Evolutionary conservation across 192 early-diverging fungal genomes (phyloP).

Genomic region (Fimicolochytrium jonesii): DNA sequence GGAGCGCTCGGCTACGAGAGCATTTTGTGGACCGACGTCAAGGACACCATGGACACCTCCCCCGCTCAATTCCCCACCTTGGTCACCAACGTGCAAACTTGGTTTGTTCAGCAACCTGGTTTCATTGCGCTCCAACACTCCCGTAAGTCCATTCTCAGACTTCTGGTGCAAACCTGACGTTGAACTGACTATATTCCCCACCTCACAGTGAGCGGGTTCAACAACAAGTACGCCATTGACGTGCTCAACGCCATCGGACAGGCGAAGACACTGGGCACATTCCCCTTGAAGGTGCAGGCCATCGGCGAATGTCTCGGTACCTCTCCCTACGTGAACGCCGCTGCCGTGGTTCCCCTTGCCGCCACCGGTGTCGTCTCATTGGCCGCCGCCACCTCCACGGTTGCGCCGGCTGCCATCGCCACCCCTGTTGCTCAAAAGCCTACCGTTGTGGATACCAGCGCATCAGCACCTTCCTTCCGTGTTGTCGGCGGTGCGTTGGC

Average conservation of each 20-base stretch:
- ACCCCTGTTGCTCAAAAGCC: too few relatives aligned
- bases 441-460: too few relatives aligned
- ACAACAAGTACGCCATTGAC: too few relatives aligned
- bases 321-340: not conserved
- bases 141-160: too few relatives aligned
- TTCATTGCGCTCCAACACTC: conserved; percentile 25
- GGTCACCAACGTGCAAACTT: conserved; percentile 2
- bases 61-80: conserved; percentile 1
- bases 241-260: conserved; percentile 1
- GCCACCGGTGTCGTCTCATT: not conserved
- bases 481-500: too few relatives aligned
- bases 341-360: not conserved
- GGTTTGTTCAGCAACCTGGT: conserved; percentile 17
- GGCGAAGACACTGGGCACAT: not conserved
- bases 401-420: too few relatives aligned
- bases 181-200: too few relatives aligned
- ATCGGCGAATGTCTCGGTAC: conserved; percentile 4
- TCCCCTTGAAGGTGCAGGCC: conserved; percentile 1
- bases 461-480: too few relatives aligned
- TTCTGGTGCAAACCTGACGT: too few relatives aligned
- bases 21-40: conserved; percentile 37
- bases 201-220: too few relatives aligned
- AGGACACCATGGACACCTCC: conserved; percentile 28
- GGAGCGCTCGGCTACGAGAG: conserved; percentile 47
- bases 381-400: too few relatives aligned